Conservation (phyloP, 495 filamentous ascomycete genomes). For the Filosporella fistucella region DNA sequence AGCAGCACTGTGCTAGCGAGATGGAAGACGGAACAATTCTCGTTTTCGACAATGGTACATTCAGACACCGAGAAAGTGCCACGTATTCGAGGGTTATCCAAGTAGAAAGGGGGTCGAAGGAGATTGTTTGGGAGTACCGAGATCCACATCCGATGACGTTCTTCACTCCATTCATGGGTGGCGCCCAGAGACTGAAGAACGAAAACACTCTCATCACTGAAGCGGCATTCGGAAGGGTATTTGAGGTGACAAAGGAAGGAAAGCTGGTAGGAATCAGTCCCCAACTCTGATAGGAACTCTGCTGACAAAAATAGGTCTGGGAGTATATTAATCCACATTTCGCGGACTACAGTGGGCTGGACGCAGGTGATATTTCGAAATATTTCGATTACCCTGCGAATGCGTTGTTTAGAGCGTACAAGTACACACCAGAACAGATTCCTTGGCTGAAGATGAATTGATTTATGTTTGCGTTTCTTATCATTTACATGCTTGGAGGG, state of each 20-base stretch:
- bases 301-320: no score
- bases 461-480: no score
- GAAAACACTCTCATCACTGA: slow-evolving; percentile 41
- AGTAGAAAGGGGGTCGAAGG: slow-evolving; percentile 27
- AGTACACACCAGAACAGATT: slow-evolving; percentile 30
- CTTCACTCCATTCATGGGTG: slow-evolving; percentile 48
- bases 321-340: slow-evolving; percentile 33
- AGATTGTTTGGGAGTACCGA: slow-evolving; percentile 40
- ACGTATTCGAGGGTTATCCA: slow-evolving; percentile 39
- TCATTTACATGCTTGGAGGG: no score
- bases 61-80: slow-evolving; percentile 32
- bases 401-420: slow-evolving; percentile 35
- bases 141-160: slow-evolving; percentile 38
- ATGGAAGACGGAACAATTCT: slow-evolving; percentile 36
- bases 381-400: slow-evolving; percentile 31
- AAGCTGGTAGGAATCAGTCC: no score
- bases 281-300: no score
- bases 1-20: slow-evolving; percentile 41
- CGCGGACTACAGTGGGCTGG: slow-evolving; percentile 22
- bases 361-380: slow-evolving; percentile 22
- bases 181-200: slow-evolving; percentile 33
- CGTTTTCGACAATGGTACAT: slow-evolving; percentile 45
- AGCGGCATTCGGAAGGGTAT: slow-evolving; percentile 29
- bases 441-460: slow-evolving; percentile 25
- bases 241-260: slow-evolving; percentile 31